Evolutionary conservation across 257 asterid species (phyloP).

Genomic region (Lycium barbarum): DNA sequence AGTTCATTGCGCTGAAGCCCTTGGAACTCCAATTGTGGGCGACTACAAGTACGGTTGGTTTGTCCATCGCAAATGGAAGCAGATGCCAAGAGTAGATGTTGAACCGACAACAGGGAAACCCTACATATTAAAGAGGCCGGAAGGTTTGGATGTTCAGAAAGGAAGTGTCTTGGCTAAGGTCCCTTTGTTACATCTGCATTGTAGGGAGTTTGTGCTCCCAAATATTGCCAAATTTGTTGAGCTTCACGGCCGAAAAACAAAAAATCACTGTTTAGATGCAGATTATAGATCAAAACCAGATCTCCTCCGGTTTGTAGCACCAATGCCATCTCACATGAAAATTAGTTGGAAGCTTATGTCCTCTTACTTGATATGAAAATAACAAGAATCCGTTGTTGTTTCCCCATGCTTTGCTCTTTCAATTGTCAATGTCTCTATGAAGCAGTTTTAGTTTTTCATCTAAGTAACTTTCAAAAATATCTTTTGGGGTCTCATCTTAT

Average conservation of each 20-base stretch:
- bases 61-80: slow-evolving; percentile 86
- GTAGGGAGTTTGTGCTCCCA: slow-evolving; percentile 87
- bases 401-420: background rate
- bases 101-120: slow-evolving; percentile 78
- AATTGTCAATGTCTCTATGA: background rate
- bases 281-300: slow-evolving; percentile 54
- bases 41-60: slow-evolving; percentile 95
- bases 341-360: slow-evolving; percentile 95
- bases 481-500: background rate
- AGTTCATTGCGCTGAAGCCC: slow-evolving; percentile 96
- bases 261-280: background rate
- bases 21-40: slow-evolving; percentile 94
- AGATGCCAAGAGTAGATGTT: slow-evolving; percentile 81
- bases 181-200: slow-evolving; percentile 86
- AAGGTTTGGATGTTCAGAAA: slow-evolving; percentile 89
- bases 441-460: background rate
- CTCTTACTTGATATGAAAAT: slow-evolving; percentile 51
- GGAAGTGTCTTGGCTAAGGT: slow-evolving; percentile 93
- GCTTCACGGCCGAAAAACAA: slow-evolving; percentile 41
- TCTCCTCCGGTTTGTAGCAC: slow-evolving; percentile 76
- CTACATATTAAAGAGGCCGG: slow-evolving; percentile 74
- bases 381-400: background rate
- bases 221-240: slow-evolving; percentile 72
- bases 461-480: background rate
- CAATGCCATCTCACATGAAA: slow-evolving; percentile 95